Evolutionary conservation across 768 basidiomycete species (phyloP), one percentile per base, ranked within the genome.

Genomic region (Trametes sanguinea): DNA sequence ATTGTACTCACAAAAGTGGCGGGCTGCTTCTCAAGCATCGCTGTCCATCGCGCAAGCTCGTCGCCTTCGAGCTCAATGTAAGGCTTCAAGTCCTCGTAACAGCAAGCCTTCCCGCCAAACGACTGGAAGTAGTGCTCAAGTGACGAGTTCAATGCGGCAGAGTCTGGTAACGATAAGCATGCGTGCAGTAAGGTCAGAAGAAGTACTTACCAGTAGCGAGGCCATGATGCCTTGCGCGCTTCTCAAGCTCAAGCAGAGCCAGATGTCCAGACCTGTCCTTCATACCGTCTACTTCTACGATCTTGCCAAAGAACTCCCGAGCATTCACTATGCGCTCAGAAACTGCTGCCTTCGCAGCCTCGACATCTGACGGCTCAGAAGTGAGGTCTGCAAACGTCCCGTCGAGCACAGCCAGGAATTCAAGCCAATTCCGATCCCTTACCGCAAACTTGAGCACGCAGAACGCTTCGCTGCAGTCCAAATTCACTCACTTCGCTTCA

Each of bases 381-480:
- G 73, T 68, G 43, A 79, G 56, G 52, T 77, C 72, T 42, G 76
- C 72, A 64, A 94, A 87, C 8, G 86, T 80, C 1, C 84, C 85
- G 63, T 94, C 87, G 5, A 94, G 73, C 22, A 93, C 74, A 6
- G 90, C 82, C 45, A 91, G 72, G 70, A 94, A 92, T 68, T 92
- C 91, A 5, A 91, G 78, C 92, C 93, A 94, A 68, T 94, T 94
- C 40, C 90, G 87, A 68, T 94, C 89, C 40, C 92, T 84, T 9
- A 30, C 22, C 37, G 40, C 39, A 14, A 45, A 47, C 32, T 46
- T 65, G 40, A 62, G 60, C 52, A 54, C 11, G 42, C 8, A 48
- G 17, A 33, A 22, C 50, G n/a, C 17, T 47, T 43, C 22, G 32
- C 29, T 29, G 14, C n/a, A 17, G n/a, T 5, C 35, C 5, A 29